Conservation (phyloP, 2,329 filamentous ascomycete genomes). For the Clarireedia monteithiana region DNA sequence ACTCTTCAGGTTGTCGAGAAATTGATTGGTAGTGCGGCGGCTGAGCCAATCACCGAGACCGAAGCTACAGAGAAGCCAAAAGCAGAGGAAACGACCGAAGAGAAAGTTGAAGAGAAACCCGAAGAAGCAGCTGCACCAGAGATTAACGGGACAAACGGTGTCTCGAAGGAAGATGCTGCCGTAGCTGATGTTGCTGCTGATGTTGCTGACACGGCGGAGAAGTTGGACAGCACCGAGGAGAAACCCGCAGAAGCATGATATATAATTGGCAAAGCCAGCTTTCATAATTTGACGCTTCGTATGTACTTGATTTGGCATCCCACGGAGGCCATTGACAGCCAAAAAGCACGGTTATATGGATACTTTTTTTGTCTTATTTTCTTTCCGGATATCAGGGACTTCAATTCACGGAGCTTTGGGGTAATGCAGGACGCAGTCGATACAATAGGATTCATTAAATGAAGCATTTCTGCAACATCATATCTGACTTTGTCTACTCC, state of each 20-base stretch:
- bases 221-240: constrained; percentile 23
- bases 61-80: not conserved
- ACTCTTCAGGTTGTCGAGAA: constrained; percentile 72
- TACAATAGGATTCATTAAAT: not conserved
- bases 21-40: constrained; percentile 45
- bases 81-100: not conserved
- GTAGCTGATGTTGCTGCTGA: constrained; percentile 29
- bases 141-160: constrained; percentile 17
- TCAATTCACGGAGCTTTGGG: not conserved
- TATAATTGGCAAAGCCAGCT: not conserved
- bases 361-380: not conserved
- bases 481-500: not conserved
- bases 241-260: constrained; percentile 10
- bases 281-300: not conserved
- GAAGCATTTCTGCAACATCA: not conserved
- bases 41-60: constrained; percentile 11
- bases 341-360: not conserved
- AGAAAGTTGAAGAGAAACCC: not conserved
- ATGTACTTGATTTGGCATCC: not conserved
- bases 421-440: not conserved
- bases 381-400: not conserved
- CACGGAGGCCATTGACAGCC: not conserved
- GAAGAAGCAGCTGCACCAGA: not conserved
- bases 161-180: constrained; percentile 21
- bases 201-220: constrained; percentile 38